Conservation (phyloP, 768 basidiomycete species). For the Collybia sordida region DNA sequence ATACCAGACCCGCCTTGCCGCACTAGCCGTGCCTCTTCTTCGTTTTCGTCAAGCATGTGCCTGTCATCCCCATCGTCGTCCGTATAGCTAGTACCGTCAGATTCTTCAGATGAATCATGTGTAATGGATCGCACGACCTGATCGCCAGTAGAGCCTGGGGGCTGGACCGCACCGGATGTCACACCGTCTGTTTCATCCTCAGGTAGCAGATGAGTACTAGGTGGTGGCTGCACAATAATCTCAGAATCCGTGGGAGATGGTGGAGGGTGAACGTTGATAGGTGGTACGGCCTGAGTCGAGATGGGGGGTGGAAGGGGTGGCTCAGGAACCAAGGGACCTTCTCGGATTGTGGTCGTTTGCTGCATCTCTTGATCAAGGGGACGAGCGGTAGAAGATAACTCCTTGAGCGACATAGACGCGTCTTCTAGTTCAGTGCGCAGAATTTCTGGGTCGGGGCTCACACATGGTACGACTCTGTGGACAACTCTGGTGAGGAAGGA, state of each 20-base stretch:
- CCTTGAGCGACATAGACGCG: constrained; percentile 8
- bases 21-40: constrained; percentile 88
- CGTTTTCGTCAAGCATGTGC: constrained; percentile 62
- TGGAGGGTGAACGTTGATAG: constrained; percentile 21
- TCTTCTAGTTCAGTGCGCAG: constrained; percentile 13
- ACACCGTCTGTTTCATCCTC: constrained; percentile 81
- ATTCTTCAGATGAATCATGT: constrained; percentile 48
- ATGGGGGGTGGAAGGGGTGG: constrained; percentile 3
- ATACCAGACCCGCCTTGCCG: constrained; percentile 91
- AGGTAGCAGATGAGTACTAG: constrained; percentile 37
- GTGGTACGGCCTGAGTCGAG: constrained; percentile 16
- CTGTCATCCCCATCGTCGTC: constrained; percentile 62
- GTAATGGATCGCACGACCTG: constrained; percentile 35
- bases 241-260: constrained; percentile 27
- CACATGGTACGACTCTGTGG: constrained; percentile 35
- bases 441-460: constrained; percentile 20
- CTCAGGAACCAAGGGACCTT: constrained; percentile 11
- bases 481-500: constrained; percentile 33
- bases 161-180: constrained; percentile 86
- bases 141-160: constrained; percentile 77
- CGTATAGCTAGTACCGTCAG: constrained; percentile 63
- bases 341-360: constrained; percentile 6
- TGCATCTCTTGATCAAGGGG: constrained; percentile 14
- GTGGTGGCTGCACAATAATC: constrained; percentile 36
- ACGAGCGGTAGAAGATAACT: constrained; percentile 1